Evolutionary conservation across 2,329 filamentous ascomycete genomes (phyloP).

Genomic region (Verticillium nubilum): DNA sequence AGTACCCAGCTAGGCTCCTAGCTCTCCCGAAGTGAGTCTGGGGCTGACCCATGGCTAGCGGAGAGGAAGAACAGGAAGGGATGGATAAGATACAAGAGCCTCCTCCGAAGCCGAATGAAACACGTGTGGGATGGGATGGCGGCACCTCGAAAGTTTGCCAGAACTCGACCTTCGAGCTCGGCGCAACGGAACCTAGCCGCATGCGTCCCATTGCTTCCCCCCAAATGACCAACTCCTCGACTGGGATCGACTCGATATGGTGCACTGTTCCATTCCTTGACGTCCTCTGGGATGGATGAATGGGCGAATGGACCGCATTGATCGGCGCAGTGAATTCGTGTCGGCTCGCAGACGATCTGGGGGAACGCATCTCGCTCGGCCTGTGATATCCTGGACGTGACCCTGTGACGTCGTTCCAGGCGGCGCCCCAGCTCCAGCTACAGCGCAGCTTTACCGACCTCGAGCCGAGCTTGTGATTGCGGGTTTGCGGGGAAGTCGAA

Average conservation of each 20-base stretch:
- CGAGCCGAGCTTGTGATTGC: slow-evolving; percentile 52
- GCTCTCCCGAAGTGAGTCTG: neutral
- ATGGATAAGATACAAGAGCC: neutral
- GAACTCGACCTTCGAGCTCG: slow-evolving; percentile 9
- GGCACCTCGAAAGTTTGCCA: neutral
- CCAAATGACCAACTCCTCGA: neutral
- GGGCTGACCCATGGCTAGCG: neutral
- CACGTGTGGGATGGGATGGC: neutral
- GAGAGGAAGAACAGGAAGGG: neutral
- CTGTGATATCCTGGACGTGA: neutral
- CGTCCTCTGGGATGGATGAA: neutral
- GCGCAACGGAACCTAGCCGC: slow-evolving; percentile 11
- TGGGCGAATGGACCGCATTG: neutral
- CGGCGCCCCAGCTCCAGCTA: neutral
- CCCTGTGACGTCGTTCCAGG: neutral
- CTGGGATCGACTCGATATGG: neutral
- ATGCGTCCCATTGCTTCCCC: slow-evolving; percentile 1
- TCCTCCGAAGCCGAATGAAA: neutral
- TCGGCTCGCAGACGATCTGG: neutral
- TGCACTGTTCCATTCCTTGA: neutral
- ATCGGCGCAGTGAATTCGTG: neutral
- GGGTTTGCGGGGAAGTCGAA: slow-evolving; percentile 35
- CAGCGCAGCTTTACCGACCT: slow-evolving; percentile 35
- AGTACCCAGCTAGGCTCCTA: neutral
- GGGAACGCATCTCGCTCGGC: neutral